A percentile compares a stretch with the other conserved stretches of the same genome.
These are phyloP conservation scores for Chrysanthemum lavandulifolium DNA, from an alignment of 129 eudicot genomes.

Conservation along the genomic window DNA sequence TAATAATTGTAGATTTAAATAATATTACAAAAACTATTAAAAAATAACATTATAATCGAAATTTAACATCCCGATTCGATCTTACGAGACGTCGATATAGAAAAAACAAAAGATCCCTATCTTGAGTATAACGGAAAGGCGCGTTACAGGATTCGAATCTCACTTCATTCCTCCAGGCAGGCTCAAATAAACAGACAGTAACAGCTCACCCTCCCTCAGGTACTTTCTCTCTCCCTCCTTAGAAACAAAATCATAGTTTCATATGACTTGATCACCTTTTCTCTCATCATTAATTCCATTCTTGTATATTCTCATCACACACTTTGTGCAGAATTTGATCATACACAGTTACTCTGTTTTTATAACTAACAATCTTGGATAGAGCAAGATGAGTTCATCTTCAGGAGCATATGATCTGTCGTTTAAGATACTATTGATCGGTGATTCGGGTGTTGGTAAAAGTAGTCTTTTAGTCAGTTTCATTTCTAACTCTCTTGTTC, in stretches of 20 bases:
- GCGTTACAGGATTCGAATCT: not conserved
- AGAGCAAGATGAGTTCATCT: constrained; percentile 39
- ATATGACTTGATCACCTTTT: no score
- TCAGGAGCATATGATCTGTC: constrained; percentile 85
- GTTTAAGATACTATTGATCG: constrained; percentile 89
- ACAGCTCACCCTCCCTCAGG: constrained; percentile 29
- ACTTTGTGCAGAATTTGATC: no score
- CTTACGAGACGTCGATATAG: no score
- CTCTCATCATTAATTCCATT: no score
- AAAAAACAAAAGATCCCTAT: no score
- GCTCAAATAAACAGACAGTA: constrained; percentile 22
- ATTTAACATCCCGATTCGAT: no score
- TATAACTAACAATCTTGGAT: no score
- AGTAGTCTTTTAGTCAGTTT: constrained; percentile 88
- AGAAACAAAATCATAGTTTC: not conserved
- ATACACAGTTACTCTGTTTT: no score
- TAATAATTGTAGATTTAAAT: no score
- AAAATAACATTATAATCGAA: no score
- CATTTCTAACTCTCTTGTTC: constrained; percentile 51
- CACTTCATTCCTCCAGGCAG: constrained; percentile 14
- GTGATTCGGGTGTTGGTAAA: constrained; percentile 95
- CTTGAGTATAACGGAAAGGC: not conserved
- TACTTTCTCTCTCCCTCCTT: constrained; percentile 23
- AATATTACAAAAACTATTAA: no score
- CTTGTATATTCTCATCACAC: no score